These are phyloP conservation scores for Prunus dulcis DNA, from an alignment of 306 rosid species.

Conservation along the genomic window DNA sequence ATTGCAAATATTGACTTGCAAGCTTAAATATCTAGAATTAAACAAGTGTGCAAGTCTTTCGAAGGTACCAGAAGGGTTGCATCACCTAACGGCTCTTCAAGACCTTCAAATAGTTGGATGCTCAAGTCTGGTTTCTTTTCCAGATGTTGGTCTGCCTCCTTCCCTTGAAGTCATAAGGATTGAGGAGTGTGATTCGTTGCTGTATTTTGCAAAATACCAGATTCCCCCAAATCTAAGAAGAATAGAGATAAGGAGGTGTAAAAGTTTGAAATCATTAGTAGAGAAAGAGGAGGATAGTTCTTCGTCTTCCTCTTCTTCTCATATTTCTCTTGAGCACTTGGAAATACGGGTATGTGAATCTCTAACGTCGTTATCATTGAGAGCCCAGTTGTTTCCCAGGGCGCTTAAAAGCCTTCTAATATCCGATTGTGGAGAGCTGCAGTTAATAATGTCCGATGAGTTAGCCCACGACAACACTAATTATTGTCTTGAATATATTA, in stretches of 20 bases:
- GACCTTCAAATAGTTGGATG: background rate
- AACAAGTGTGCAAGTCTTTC: background rate
- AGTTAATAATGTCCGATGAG: background rate
- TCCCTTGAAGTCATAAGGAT: background rate
- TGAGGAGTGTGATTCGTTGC: background rate
- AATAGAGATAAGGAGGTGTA: rapidly evolving
- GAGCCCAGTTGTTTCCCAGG: background rate
- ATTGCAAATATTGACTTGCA: background rate
- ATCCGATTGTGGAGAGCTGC: background rate
- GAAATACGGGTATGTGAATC: background rate
- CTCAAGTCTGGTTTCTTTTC: background rate
- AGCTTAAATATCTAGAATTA: background rate
- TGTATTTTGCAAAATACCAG: background rate
- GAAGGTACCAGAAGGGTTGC: background rate
- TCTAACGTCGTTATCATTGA: background rate
- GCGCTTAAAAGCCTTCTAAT: background rate
- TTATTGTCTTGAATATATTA: background rate
- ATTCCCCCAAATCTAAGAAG: background rate
- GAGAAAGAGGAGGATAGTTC: background rate
- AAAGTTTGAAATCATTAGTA: background rate
- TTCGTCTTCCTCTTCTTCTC: background rate
- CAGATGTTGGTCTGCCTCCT: background rate
- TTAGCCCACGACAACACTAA: background rate
- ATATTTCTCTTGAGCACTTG: background rate
- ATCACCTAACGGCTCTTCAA: background rate